phyloP scores from a whole-genome alignment of 495 filamentous ascomycete species.

The Penicillium chermesinum region DNA sequence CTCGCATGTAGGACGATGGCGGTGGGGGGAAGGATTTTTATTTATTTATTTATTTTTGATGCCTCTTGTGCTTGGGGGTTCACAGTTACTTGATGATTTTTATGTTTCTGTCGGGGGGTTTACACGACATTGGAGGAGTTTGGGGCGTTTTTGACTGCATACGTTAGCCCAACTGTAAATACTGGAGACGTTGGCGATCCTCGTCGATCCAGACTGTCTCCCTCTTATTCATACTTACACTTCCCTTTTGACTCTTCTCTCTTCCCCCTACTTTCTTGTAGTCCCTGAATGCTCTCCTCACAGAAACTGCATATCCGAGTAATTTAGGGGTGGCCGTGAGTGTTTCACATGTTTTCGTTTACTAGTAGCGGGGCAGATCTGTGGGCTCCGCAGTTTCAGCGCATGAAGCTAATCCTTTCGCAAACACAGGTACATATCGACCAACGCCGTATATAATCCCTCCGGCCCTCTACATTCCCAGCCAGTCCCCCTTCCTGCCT shows the following conservation, averaged over 20 bases:
- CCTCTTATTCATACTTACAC: slow-evolving; percentile 2
- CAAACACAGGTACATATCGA: slow-evolving; percentile 10
- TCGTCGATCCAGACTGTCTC: slow-evolving; percentile 1
- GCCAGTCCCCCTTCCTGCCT: not conserved
- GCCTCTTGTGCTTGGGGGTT: slow-evolving; percentile 2
- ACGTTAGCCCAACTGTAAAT: slow-evolving; percentile 7
- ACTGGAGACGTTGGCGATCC: slow-evolving; percentile 5
- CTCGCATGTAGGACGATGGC: slow-evolving; percentile 21
- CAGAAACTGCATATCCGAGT: not conserved
- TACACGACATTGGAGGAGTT: not conserved
- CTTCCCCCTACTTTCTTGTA: not conserved
- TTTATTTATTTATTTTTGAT: slow-evolving; percentile 10
- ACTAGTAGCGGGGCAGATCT: slow-evolving; percentile 12
- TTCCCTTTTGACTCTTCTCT: not conserved
- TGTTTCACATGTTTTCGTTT: slow-evolving; percentile 2
- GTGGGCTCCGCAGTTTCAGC: not conserved
- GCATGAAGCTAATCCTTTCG: slow-evolving; percentile 14
- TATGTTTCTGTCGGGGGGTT: not conserved
- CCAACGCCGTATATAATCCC: slow-evolving; percentile 1
- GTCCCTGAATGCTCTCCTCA: not conserved
- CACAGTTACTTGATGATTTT: not conserved
- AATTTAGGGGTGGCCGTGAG: slow-evolving; percentile 2
- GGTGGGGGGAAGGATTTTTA: slow-evolving; percentile 6
- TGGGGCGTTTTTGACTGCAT: slow-evolving; percentile 3
- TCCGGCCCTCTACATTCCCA: not conserved